Evolutionary conservation across 2,329 filamentous ascomycete species (phyloP), one percentile per base, ranked within the genome.

Genomic region (Diaporthe ilicicola): DNA sequence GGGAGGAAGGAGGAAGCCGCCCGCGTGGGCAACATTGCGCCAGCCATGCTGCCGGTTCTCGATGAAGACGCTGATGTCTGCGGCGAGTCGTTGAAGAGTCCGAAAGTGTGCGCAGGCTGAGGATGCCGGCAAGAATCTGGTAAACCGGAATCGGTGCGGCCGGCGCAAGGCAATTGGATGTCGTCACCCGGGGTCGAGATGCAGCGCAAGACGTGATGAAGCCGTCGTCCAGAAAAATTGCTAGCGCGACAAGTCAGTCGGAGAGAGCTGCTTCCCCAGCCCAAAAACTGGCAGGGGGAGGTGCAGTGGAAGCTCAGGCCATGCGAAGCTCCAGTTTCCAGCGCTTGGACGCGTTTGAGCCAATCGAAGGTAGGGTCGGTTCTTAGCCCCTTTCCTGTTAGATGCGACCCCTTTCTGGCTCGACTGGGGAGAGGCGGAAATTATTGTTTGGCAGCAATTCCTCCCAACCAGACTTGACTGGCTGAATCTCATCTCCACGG

Each of bases 1-100:
- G 90, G 89, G 70, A 92, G 81, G 74, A 92, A 85, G 59, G 86
- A 82, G 27, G 85, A 80, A 64, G 64, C 32, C 32, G 71, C 51
- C 69, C 71, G 55, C 39, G 69, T 61, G 39, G 83, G 77, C 65
- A 79, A 79, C 73, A 83, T 81, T 73, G 79, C 72, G 53, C 81
- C 81, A 59, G 86, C 85, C 86, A 89, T 88, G 67, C 81, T 76
- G 75, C 59, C 53, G 12, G 32, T 29, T n/a, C 12, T 24, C n/a
- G 24, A 34, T 24, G 22, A 19, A 24, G 42, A n/a, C 44, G 53
- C 10, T 44, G 39, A 29, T 48, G 24, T 55, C 46, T 46, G 29
- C 22, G 19, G 29, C 3, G 10, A 22, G 69, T 53, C 44, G 19
- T 32, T 29, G 32, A 50, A 15, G n/a, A 27, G 48, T 10, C 24